Base-by-base conservation (phyloP, 352 stramenopile genomes). In the Phytophthora pini region DNA sequence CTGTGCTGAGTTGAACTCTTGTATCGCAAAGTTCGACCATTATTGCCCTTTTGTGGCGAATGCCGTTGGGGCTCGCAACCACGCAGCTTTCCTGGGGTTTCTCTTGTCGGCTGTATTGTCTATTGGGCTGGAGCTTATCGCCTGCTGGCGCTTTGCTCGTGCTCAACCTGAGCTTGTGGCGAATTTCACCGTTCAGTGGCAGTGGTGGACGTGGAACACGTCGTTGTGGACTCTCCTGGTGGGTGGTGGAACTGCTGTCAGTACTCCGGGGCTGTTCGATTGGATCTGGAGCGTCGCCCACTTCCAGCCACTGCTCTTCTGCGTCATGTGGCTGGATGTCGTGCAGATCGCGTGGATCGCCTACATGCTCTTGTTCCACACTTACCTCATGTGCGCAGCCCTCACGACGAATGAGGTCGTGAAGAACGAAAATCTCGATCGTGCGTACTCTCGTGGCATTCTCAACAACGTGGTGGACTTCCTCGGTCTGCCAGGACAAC, bases 1-100 rank as follows among this genome's bases (percentile, higher is more conserved):
- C 65, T 91, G 84, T 45, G 83, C 86, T 4, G 86, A 94, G 61
- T 65, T 89, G 39, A 88, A 90, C 58, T 76, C 74, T 20, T 95
- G 87, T 69, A 87, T 95, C 53, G 82, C 87, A 32, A 86, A 80
- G 62, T 95, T 93, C 51, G 87, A 95, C 57, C 87, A 95, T 63
- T 93, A 94, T 56, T 95, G 87, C 22, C 87, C 87, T 10, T 95
- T 93, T 56, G 86, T 92, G 34, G 88, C 92, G 43, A 99, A 96
- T 80, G 98, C 94, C 58, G 92, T 99, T 48, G 97, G 96, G 10
- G 82, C 91, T 36, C 78, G 89, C 31, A 99, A 99, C 82, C 94
- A 99, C 79, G 66, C 81, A 41, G 92, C 79, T 46, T 99, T 99
- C 69, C 76, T 98, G 36, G 67, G 82, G 4, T 99, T 99, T 76